Percentiles rank a stretch among this genome's conserved stretches.
Evolutionary conservation across 1,284 basidiomycete genomes (phyloP).

Genomic region (Inonotus hispidus): DNA sequence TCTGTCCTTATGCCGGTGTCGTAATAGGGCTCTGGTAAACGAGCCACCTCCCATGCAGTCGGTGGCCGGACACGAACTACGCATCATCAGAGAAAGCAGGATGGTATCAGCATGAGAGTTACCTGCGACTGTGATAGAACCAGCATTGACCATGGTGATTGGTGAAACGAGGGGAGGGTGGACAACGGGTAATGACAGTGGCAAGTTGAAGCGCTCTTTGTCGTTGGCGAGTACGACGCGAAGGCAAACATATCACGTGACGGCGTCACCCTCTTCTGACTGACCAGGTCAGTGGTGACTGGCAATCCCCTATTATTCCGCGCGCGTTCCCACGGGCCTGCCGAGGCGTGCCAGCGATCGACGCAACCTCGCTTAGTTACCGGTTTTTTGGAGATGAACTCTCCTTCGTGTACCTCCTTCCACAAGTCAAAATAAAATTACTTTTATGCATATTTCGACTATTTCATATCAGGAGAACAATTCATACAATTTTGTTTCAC

Average conservation of each 20-base stretch:
- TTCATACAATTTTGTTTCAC: no score
- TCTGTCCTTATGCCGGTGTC: slow-evolving; percentile 74
- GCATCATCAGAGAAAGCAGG: neutral
- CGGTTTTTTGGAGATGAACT: no score
- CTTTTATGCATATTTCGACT: no score
- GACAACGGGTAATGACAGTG: neutral
- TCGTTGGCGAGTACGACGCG: neutral
- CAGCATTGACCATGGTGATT: slow-evolving; percentile 66
- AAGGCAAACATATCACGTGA: slow-evolving; percentile 8
- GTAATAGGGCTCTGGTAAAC: slow-evolving; percentile 67
- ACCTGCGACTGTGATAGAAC: slow-evolving; percentile 86
- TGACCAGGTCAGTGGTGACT: no score
- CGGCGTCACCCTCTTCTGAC: neutral
- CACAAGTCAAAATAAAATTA: no score
- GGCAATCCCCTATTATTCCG: no score
- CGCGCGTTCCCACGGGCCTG: no score
- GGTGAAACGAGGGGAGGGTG: neutral
- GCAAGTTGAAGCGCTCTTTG: neutral
- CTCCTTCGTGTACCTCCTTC: no score
- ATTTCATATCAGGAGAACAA: no score
- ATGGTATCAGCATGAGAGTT: slow-evolving; percentile 21
- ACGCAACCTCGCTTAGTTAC: no score
- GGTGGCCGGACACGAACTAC: slow-evolving; percentile 90
- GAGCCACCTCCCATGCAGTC: slow-evolving; percentile 74
- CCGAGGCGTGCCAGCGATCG: no score